Evolutionary conservation across 169 alveolate species (phyloP).

Genomic region (Plasmodium ovale): DNA sequence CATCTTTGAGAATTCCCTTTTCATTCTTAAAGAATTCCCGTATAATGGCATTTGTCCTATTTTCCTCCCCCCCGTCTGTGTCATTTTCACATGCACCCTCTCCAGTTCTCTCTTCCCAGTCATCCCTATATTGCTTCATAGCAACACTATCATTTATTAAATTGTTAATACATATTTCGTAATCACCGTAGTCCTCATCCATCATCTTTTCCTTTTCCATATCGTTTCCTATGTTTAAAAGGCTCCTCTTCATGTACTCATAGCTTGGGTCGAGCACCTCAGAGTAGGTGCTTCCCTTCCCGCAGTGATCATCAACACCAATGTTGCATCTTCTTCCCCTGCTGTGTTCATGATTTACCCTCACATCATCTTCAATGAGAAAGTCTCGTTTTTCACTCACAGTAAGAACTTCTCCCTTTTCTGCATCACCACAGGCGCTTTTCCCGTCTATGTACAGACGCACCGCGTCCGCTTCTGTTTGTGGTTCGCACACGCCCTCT

Average conservation of each 20-base stretch:
- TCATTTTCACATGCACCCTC: background rate
- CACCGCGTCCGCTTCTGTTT: too few species aligned
- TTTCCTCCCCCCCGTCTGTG: background rate
- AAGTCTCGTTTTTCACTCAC: too few species aligned
- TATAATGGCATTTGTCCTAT: slow-evolving; percentile 29
- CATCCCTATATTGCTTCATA: background rate
- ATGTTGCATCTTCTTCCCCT: too few species aligned
- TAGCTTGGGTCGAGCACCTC: too few species aligned
- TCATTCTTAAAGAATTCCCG: slow-evolving; percentile 31
- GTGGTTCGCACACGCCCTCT: too few species aligned
- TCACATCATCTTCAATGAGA: too few species aligned
- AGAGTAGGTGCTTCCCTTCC: too few species aligned
- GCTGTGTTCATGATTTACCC: too few species aligned
- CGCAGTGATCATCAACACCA: too few species aligned
- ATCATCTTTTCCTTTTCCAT: background rate
- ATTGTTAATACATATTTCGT: slow-evolving; percentile 4
- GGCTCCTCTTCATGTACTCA: background rate
- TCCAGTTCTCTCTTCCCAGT: background rate
- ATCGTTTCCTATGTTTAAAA: background rate
- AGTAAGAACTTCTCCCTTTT: too few species aligned
- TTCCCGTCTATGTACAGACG: too few species aligned
- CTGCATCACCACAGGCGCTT: too few species aligned
- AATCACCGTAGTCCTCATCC: slow-evolving; percentile 12
- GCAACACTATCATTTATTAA: background rate
- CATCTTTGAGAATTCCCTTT: background rate